phyloP scores from a whole-genome alignment of 2,329 filamentous ascomycete genomes.

The Colletotrichum echinochloae region DNA sequence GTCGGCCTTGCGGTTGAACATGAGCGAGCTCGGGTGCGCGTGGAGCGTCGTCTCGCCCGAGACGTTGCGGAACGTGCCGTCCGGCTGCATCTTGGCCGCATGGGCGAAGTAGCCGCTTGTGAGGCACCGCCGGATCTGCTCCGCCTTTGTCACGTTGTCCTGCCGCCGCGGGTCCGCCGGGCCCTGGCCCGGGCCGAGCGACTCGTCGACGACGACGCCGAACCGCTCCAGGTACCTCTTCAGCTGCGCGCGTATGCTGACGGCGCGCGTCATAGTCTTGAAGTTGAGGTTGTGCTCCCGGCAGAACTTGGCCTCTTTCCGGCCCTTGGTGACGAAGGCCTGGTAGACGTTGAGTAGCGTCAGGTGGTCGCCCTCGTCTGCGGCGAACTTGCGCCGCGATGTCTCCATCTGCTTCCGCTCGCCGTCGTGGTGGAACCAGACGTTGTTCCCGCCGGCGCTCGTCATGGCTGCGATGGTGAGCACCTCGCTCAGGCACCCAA shows the following conservation, averaged over 20 bases:
- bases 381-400: constrained; percentile 84
- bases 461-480: constrained; percentile 96
- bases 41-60: constrained; percentile 81
- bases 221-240: constrained; percentile 90
- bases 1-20: constrained; percentile 96
- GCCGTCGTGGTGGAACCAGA: constrained; percentile 86
- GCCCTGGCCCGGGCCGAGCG: constrained; percentile 49
- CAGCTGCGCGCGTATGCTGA: constrained; percentile 88
- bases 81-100: constrained; percentile 91
- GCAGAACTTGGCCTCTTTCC: constrained; percentile 88
- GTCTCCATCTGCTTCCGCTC: constrained; percentile 81
- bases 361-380: constrained; percentile 92
- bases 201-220: constrained; percentile 77
- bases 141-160: constrained; percentile 60
- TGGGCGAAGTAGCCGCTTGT: constrained; percentile 94
- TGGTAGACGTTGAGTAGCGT: constrained; percentile 95
- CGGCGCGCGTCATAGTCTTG: constrained; percentile 83
- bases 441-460: constrained; percentile 80
- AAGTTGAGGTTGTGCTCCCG: constrained; percentile 89
- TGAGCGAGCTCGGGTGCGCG: constrained; percentile 90
- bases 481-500: constrained; percentile 86
- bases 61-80: constrained; percentile 91
- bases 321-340: constrained; percentile 84
- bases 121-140: constrained; percentile 85
- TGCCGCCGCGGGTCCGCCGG: constrained; percentile 42